Conservation (phyloP, 2,329 filamentous ascomycete species). For the Verticillium dahliae region DNA sequence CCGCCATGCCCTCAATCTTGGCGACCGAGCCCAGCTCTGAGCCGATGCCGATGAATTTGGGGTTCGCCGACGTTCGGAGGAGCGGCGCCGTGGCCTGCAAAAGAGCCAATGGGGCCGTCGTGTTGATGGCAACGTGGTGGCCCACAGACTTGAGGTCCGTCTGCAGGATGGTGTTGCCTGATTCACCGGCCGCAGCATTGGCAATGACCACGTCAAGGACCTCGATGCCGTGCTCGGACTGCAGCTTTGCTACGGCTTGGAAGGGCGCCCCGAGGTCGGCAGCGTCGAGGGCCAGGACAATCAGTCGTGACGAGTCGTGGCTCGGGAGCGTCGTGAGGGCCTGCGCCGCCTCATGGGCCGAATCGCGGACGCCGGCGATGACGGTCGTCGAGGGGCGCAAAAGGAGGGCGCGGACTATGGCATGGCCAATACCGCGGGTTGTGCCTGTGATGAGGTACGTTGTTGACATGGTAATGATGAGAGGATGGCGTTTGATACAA, state of each 20-base stretch:
- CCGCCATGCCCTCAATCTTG: background rate
- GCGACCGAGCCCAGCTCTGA: slow-evolving; percentile 16
- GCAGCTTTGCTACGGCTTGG: slow-evolving; percentile 21
- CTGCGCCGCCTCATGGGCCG: slow-evolving; percentile 15
- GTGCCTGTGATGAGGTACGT: slow-evolving; percentile 28
- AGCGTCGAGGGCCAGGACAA: slow-evolving; percentile 35
- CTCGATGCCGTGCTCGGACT: slow-evolving; percentile 23
- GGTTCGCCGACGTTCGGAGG: slow-evolving; percentile 12
- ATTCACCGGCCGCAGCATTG: slow-evolving; percentile 33
- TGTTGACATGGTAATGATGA: background rate
- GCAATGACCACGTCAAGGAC: slow-evolving; percentile 45
- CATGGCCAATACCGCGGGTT: slow-evolving; percentile 17
- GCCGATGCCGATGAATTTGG: slow-evolving; percentile 19
- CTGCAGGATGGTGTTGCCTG: slow-evolving; percentile 17
- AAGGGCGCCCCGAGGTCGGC: slow-evolving; percentile 22
- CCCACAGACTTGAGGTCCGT: background rate
- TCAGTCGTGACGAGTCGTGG: slow-evolving; percentile 24
- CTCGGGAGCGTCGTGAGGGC: slow-evolving; percentile 27
- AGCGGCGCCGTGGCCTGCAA: slow-evolving; percentile 18
- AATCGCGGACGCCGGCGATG: slow-evolving; percentile 31
- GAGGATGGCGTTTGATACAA: no score
- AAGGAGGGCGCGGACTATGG: slow-evolving; percentile 3
- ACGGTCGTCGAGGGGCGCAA: slow-evolving; percentile 20
- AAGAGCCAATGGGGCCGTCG: slow-evolving; percentile 5
- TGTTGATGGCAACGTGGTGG: slow-evolving; percentile 31